A percentile compares a stretch with the other conserved stretches of the same genome.
Conservation (phyloP, 2,329 filamentous ascomycete species). For the Ophiostoma sp. region DNA sequence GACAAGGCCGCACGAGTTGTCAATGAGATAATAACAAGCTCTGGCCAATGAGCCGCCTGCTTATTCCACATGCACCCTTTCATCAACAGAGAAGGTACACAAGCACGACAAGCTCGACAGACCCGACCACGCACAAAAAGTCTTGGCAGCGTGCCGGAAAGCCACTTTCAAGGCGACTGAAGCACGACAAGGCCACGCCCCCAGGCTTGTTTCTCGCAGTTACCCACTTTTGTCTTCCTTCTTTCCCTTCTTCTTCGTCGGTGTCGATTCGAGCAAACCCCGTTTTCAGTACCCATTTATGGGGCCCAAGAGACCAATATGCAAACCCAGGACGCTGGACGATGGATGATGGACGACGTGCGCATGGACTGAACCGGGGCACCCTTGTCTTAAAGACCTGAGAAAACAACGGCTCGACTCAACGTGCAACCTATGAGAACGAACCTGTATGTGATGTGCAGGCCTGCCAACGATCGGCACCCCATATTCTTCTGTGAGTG, state of each 20-base stretch:
- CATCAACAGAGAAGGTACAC: not conserved
- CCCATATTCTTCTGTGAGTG: not conserved
- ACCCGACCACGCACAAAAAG: not conserved
- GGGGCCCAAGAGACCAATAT: not conserved
- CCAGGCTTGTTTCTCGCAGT: not conserved
- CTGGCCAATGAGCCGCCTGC: slow-evolving; percentile 20
- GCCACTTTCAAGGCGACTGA: slow-evolving; percentile 15
- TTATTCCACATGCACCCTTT: slow-evolving; percentile 20
- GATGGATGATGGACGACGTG: not conserved
- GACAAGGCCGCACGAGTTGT: not conserved
- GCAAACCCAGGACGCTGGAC: not conserved
- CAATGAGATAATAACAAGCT: not conserved
- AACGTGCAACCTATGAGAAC: not conserved
- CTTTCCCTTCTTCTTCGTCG: not conserved
- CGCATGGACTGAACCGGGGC: not conserved
- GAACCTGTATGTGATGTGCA: not conserved
- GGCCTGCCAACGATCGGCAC: not conserved
- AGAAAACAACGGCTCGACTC: not conserved
- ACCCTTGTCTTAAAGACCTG: not conserved
- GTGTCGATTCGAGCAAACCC: slow-evolving; percentile 16
- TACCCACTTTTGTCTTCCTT: not conserved
- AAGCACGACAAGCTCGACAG: not conserved
- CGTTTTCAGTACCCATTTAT: not conserved
- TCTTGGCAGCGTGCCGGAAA: slow-evolving; percentile 16
- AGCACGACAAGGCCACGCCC: not conserved